Base-by-base conservation (phyloP, 352 stramenopile genomes). In the Phytophthora multivora region DNA sequence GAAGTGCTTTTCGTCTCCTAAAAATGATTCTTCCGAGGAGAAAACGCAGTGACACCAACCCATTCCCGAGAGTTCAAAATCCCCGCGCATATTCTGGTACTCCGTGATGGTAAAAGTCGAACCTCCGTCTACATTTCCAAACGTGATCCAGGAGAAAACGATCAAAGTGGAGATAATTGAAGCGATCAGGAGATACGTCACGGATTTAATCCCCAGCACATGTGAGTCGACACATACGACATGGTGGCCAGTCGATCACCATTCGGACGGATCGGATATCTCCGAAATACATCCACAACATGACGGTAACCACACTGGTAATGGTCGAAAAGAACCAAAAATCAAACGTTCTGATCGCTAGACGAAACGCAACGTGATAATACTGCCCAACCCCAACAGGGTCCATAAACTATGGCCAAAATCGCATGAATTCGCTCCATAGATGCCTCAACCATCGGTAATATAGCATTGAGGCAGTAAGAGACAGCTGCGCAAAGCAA, bases 321-420 rank as follows among this genome's bases (percentile, higher is more conserved):
- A 70, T 52, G 30, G 40, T 46, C 6, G 61, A 59, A 52, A 79
- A 80, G 59, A 79, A 79, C 70, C 63, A 82, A n/a, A 79, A 72
- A 21, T 83, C 67, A 47, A 79, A 83, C 0, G 70, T 78, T 46
- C 48, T 41, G 11, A 51, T 30, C 5, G 79, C 38, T 7, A 75
- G 12, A 5, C 52, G 59, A 10, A 83, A 18, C 71, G 50, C n/a
- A 79, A 30, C 0, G 56, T 68, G 2, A 47, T 47, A 5, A 73
- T 5, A 38, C 56, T 73, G 4, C 63, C 71, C 4, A 74, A 49
- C 15, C 53, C 61, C 1, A 71, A 26, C 15, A 66, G 66, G 3
- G 66, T 10, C 26, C 59, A 66, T 0, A 79, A 45, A 71, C 1
- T 19, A 61, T 33, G 15, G 50, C 55, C 10, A 69, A 4, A 3